A percentile compares a stretch with the other conserved stretches of the same genome.
phyloP scores from a whole-genome alignment of 208 protist genomes.

The Spongospora subterranea region DNA sequence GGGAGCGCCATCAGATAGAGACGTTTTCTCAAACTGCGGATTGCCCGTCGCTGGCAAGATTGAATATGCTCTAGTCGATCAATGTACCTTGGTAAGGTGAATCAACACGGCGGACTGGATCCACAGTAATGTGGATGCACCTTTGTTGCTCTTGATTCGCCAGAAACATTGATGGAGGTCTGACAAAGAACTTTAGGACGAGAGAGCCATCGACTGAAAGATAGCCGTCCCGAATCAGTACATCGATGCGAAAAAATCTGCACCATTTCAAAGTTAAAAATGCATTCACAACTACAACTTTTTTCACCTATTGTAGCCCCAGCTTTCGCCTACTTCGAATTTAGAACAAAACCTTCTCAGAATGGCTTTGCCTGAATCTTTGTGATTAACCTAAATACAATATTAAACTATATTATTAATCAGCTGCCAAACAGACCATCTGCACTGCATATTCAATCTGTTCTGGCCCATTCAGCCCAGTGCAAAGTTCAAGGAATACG shows the following conservation, averaged over 20 bases:
- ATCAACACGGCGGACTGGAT: background rate
- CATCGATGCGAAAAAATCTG: conserved; percentile 44
- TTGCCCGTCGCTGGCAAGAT: background rate
- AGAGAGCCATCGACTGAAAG: conserved; percentile 3
- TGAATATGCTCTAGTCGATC: background rate
- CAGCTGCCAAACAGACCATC: conserved; percentile 10
- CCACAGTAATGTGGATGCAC: background rate
- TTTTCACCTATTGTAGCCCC: conserved; percentile 53
- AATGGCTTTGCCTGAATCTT: conserved; percentile 12
- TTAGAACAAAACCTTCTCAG: conserved; percentile 29
- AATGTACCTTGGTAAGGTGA: background rate
- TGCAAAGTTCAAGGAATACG: background rate
- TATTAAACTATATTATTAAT: background rate
- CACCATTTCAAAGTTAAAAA: background rate
- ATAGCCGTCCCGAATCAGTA: conserved; percentile 9
- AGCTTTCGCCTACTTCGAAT: conserved; percentile 41
- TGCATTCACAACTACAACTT: background rate
- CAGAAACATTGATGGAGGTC: conserved; percentile 29
- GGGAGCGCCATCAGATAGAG: background rate
- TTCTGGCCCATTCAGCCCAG: background rate
- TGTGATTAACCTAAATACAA: background rate
- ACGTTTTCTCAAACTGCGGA: background rate
- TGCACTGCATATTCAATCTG: conserved; percentile 42
- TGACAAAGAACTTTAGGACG: background rate
- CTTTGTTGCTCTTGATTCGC: conserved; percentile 34